phyloP scores from a whole-genome alignment of 148 eudicot species.

The Chenopodium formosanum region DNA sequence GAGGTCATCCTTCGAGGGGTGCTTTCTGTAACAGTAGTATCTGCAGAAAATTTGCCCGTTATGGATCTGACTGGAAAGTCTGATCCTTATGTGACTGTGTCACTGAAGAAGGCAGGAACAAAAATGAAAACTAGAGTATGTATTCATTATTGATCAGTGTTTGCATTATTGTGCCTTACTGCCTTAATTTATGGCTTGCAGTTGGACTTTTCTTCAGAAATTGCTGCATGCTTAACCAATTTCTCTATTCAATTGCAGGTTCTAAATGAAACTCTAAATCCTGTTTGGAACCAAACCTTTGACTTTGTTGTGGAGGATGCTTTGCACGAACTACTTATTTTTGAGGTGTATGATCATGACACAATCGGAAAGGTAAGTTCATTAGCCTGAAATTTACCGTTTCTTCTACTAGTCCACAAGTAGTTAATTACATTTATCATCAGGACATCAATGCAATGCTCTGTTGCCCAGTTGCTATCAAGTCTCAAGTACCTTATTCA shows the following conservation, averaged over 20 bases:
- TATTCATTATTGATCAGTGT: background rate
- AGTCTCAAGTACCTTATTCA: background rate
- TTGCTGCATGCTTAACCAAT: background rate
- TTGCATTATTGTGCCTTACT: background rate
- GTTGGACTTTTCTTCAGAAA: background rate
- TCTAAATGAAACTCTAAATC: slow-evolving; percentile 64
- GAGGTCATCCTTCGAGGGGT: slow-evolving; percentile 78
- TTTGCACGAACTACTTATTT: slow-evolving; percentile 70
- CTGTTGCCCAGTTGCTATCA: background rate
- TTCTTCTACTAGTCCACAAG: background rate
- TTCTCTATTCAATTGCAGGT: slow-evolving; percentile 50
- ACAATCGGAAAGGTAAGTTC: slow-evolving; percentile 79
- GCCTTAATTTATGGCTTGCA: background rate
- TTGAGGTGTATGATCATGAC: slow-evolving; percentile 86
- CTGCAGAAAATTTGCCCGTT: slow-evolving; percentile 72
- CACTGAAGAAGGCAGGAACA: slow-evolving; percentile 60
- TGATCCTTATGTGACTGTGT: slow-evolving; percentile 73
- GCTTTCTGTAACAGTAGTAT: slow-evolving; percentile 72
- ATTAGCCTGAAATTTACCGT: background rate
- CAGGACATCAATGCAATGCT: background rate
- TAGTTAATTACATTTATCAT: background rate
- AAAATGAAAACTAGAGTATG: slow-evolving; percentile 81
- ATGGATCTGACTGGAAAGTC: slow-evolving; percentile 76
- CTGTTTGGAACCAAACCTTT: slow-evolving; percentile 94
- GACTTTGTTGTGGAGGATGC: slow-evolving; percentile 88